Base-by-base conservation (phyloP, 1,139 yeast genomes). In the Eremothecium coryli region DNA sequence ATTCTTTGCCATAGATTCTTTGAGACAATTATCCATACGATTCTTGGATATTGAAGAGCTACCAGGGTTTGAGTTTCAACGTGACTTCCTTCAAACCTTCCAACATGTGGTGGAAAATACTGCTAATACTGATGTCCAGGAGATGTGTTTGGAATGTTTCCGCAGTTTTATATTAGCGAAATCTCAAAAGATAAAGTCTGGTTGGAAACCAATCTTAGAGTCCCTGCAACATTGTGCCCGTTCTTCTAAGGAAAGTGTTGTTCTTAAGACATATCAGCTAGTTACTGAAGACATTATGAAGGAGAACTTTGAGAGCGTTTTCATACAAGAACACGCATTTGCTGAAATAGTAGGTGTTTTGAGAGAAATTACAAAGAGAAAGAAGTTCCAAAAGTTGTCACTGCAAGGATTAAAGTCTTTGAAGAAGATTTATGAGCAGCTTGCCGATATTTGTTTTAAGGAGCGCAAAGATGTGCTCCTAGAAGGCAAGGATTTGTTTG, bases 41-140 rank as follows among this genome's bases (percentile, higher is more conserved):
- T 93, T 93, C 57, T 74, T 90, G 50, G 94, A 85, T 42, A 74
- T 90, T 44, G 97, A 90, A 40, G 99, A 93, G 58, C 71, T 93
- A 56, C 73, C 96, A 0, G 95, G 93, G 54, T 93, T 93, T 67
- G 88, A 82, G 58, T 93, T 93, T 61, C 98, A 93, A 58, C 81
- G 81, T 49, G 97, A 90, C 53, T 93, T 93, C 50, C 68, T 93
- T 54, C 76, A 78, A 51, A 98, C 98, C 2, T 93, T 88, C 60
- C 88, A 82, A 49, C 79, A 80, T 54, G 77, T 86, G 15, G 70
- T 90, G 48, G 59, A 65, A 31, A 73, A 84, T 52, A 82, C 84
- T 43, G 67, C 67, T 10, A 74, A 81, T 25, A 58, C 70, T 11
- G 84, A 79, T 37, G 90, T 86, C 18, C 82, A 82, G 52, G 93